Conservation (phyloP, 768 basidiomycete genomes). For the Crucibulum laeve region DNA sequence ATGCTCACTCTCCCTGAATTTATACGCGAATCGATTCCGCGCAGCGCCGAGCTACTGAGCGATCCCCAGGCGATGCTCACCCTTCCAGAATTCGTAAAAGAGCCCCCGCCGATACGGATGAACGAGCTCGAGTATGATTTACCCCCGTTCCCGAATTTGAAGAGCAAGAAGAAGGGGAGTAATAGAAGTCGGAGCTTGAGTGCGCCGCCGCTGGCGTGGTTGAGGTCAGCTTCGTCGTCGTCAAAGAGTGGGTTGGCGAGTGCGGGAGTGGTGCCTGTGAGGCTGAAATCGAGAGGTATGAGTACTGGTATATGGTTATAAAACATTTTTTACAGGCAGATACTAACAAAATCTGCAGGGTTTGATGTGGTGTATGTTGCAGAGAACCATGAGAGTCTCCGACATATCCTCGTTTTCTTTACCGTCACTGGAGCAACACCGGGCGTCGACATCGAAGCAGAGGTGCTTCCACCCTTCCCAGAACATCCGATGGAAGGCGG, state of each 20-base stretch:
- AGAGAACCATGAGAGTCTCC: slow-evolving; percentile 85
- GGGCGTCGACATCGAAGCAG: slow-evolving; percentile 56
- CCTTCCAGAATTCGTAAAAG: slow-evolving; percentile 57
- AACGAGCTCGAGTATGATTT: background rate
- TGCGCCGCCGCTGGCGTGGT: slow-evolving; percentile 58
- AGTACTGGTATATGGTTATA: background rate
- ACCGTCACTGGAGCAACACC: slow-evolving; percentile 45
- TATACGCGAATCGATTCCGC: slow-evolving; percentile 49
- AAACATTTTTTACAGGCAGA: background rate
- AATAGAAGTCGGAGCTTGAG: slow-evolving; percentile 50
- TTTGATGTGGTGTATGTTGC: slow-evolving; percentile 50
- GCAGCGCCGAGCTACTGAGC: slow-evolving; percentile 23
- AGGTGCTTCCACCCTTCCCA: slow-evolving; percentile 50
- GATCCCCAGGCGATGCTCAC: slow-evolving; percentile 48
- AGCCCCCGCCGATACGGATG: slow-evolving; percentile 31
- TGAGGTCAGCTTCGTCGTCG: slow-evolving; percentile 32
- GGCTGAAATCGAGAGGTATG: background rate
- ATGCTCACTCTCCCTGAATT: slow-evolving; percentile 59
- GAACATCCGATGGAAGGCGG: slow-evolving; percentile 35
- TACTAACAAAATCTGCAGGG: slow-evolving; percentile 12
- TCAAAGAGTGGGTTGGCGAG: background rate
- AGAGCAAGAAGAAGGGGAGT: slow-evolving; percentile 28
- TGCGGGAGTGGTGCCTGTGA: background rate
- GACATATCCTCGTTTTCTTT: slow-evolving; percentile 74
- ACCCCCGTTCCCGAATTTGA: slow-evolving; percentile 9